A percentile compares a stretch with the other conserved stretches of the same genome.
Evolutionary conservation across 192 early-diverging fungal genomes (phyloP).

Genomic region (Coemansia sp.): DNA sequence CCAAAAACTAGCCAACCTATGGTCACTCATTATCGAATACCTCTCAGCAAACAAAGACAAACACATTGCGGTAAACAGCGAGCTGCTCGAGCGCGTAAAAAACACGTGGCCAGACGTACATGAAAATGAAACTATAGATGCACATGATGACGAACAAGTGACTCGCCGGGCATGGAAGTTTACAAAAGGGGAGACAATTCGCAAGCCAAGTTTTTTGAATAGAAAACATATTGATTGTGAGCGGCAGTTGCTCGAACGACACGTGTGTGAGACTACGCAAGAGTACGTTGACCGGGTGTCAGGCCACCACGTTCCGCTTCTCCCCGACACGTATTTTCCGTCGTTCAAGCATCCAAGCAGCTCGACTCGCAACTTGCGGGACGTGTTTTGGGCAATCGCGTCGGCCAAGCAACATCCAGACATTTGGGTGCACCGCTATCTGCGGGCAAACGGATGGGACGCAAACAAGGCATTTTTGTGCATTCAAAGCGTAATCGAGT

Average conservation of each 20-base stretch:
- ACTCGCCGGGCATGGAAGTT: slow-evolving; percentile 41
- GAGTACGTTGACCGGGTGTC: slow-evolving; percentile 29
- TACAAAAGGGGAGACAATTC: slow-evolving; percentile 32
- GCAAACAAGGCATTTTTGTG: slow-evolving; percentile 23
- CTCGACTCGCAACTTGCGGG: slow-evolving; percentile 27
- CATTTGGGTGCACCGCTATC: slow-evolving; percentile 37
- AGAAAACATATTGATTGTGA: slow-evolving; percentile 18
- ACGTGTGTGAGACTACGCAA: slow-evolving; percentile 45
- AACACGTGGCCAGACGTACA: slow-evolving; percentile 18
- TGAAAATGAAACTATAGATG: slow-evolving; percentile 11
- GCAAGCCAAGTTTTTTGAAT: slow-evolving; percentile 11
- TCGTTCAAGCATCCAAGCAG: slow-evolving; percentile 30
- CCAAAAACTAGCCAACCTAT: slow-evolving; percentile 33
- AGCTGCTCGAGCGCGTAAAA: slow-evolving; percentile 19
- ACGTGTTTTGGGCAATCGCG: slow-evolving; percentile 31
- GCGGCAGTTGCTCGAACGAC: slow-evolving; percentile 24
- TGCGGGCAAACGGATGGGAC: slow-evolving; percentile 36
- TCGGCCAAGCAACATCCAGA: slow-evolving; percentile 42
- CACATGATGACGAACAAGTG: slow-evolving; percentile 14
- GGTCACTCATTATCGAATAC: slow-evolving; percentile 30
- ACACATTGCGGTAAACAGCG: slow-evolving; percentile 24
- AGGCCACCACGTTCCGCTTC: slow-evolving; percentile 20
- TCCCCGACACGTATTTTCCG: slow-evolving; percentile 35
- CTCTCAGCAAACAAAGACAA: slow-evolving; percentile 24
- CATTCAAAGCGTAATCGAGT: slow-evolving; percentile 26